Percentiles rank a stretch among this genome's conserved stretches.
These are phyloP conservation scores for Neophaeococcomyces aloes DNA, from an alignment of 2,329 filamentous ascomycete species.

Conservation along the genomic window DNA sequence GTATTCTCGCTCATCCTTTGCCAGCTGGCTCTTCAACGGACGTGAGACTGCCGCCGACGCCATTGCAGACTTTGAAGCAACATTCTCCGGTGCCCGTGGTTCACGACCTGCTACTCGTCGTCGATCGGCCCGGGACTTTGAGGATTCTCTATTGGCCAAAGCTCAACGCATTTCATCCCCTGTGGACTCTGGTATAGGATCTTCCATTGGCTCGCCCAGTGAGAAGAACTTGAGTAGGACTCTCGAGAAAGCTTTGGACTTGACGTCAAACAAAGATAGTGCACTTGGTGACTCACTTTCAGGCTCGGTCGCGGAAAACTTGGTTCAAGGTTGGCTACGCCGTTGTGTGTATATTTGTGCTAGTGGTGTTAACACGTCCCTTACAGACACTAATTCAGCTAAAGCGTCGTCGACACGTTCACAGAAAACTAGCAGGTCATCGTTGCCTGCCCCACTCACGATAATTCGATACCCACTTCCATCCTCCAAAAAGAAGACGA, in stretches of 20 bases:
- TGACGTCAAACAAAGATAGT: constrained; percentile 26
- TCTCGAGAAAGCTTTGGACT: constrained; percentile 30
- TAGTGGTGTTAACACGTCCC: constrained; percentile 17
- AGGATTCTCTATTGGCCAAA: constrained; percentile 21
- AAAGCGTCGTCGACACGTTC: constrained; percentile 7
- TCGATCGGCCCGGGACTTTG: constrained; percentile 15
- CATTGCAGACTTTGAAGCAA: constrained; percentile 57
- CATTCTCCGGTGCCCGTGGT: constrained; percentile 39
- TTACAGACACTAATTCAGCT: constrained; percentile 20
- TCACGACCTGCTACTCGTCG: constrained; percentile 26
- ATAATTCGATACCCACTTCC: constrained; percentile 45
- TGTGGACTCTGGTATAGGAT: constrained; percentile 81
- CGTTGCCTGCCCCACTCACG: constrained; percentile 41
- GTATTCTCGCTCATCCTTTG: constrained; percentile 26
- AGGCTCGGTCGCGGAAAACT: constrained; percentile 19
- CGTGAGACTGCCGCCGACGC: constrained; percentile 62
- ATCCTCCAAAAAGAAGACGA: constrained; percentile 33
- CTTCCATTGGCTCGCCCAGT: constrained; percentile 55
- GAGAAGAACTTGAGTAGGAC: constrained; percentile 36
- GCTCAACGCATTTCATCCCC: constrained; percentile 44
- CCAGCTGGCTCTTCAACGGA: constrained; percentile 43
- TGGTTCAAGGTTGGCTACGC: constrained; percentile 23
- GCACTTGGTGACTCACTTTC: constrained; percentile 17
- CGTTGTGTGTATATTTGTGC: constrained; percentile 21
- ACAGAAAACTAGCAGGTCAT: constrained; percentile 1